These are phyloP conservation scores for Phylloporus sp. DNA, from an alignment of 768 basidiomycete species.

Conservation along the genomic window DNA sequence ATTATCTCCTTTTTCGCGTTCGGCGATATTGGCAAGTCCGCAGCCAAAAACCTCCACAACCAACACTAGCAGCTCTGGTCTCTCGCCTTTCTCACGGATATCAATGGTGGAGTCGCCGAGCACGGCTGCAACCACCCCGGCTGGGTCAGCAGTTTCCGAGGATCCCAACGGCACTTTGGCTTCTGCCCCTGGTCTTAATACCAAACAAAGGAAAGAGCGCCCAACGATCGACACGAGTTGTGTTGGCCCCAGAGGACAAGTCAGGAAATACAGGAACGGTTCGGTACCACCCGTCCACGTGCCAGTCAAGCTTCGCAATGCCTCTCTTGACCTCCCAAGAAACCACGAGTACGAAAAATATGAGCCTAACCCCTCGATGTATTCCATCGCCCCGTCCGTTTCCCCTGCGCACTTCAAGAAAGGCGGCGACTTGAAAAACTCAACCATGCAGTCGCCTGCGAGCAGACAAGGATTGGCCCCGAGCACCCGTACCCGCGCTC, in stretches of 20 bases:
- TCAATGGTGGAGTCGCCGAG: constrained; percentile 24
- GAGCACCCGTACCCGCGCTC: constrained; percentile 17
- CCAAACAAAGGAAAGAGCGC: constrained; percentile 27
- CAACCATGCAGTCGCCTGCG: constrained; percentile 24
- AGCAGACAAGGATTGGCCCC: constrained; percentile 24
- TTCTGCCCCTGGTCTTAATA: constrained; percentile 14
- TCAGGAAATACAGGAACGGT: constrained; percentile 29
- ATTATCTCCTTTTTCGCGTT: constrained; percentile 19
- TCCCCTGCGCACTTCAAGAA: constrained; percentile 23
- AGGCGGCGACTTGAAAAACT: constrained; percentile 17
- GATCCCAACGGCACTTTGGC: constrained; percentile 5
- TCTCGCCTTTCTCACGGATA: constrained; percentile 29
- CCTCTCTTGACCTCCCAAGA: constrained; percentile 30
- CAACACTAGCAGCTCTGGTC: constrained; percentile 20
- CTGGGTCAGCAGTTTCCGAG: constrained; percentile 22
- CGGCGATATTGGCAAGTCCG: constrained; percentile 19
- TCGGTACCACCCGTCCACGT: constrained; percentile 31
- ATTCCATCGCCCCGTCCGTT: constrained; percentile 28
- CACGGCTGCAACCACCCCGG: constrained; percentile 27
- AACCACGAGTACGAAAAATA: constrained; percentile 20
- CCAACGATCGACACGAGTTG: constrained; percentile 32
- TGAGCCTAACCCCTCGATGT: constrained; percentile 29
- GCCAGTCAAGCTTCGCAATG: constrained; percentile 27
- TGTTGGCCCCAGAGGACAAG: constrained; percentile 30
- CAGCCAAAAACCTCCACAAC: constrained; percentile 25